These are phyloP conservation scores for Cyclocybe aegerita DNA, from an alignment of 768 basidiomycete species.

Conservation along the genomic window DNA sequence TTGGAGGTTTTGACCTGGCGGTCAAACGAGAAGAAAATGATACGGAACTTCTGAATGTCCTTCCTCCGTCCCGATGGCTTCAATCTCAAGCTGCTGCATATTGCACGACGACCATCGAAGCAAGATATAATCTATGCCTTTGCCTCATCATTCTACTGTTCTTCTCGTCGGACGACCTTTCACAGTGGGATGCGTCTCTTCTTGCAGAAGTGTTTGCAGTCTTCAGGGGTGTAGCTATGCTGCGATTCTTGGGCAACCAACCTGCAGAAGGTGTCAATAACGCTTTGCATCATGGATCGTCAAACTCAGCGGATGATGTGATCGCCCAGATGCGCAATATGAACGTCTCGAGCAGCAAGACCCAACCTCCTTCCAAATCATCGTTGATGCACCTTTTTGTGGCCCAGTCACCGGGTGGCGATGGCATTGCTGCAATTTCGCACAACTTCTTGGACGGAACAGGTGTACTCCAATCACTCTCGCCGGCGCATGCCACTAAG, in stretches of 20 bases:
- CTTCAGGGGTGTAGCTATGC: conserved; percentile 74
- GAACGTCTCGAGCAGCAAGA: conserved; percentile 59
- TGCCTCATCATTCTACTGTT: conserved; percentile 66
- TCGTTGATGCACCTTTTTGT: conserved; percentile 68
- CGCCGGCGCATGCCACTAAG: conserved; percentile 65
- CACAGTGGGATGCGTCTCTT: conserved; percentile 61
- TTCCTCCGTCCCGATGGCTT: conserved; percentile 60
- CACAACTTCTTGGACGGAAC: conserved; percentile 70
- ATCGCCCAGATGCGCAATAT: conserved; percentile 68
- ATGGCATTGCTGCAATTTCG: conserved; percentile 55
- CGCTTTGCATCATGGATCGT: conserved; percentile 5
- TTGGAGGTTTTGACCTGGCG: conserved; percentile 68
- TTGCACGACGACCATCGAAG: conserved; percentile 58
- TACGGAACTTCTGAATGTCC: conserved; percentile 51
- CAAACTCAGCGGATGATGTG: conserved; percentile 55
- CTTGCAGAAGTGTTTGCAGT: conserved; percentile 77
- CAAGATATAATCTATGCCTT: conserved; percentile 74
- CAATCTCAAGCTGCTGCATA: conserved; percentile 65
- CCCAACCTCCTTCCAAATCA: conserved; percentile 48
- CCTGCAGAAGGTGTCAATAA: conserved; percentile 36
- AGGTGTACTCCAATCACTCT: conserved; percentile 66
- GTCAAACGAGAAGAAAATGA: conserved; percentile 81
- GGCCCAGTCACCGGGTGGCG: conserved; percentile 45
- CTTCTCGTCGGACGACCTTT: conserved; percentile 66
- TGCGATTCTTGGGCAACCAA: conserved; percentile 60